phyloP scores from a whole-genome alignment of 116 monocot species.

The Dioscorea cayenensis region DNA sequence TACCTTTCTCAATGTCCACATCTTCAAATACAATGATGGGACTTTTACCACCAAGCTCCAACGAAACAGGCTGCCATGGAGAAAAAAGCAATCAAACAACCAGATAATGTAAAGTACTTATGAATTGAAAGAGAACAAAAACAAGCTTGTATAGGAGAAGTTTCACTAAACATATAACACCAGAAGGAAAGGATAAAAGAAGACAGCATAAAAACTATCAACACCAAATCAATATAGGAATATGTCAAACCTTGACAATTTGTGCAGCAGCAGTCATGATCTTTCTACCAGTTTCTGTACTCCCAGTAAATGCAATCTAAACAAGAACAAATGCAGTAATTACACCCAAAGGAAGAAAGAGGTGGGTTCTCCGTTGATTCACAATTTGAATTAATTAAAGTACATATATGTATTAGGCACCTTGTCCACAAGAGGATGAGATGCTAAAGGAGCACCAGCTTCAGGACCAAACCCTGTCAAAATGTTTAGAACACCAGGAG shows the following conservation, averaged over 20 bases:
- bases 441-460: constrained; percentile 90
- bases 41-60: constrained; percentile 99
- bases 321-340: constrained; percentile 7
- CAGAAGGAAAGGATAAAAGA: not conserved
- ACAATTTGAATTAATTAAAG: not conserved
- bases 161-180: not conserved
- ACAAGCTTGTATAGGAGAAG: too few relatives aligned
- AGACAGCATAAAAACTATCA: not conserved
- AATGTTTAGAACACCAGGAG: constrained; percentile 92
- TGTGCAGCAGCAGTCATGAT: constrained; percentile 92
- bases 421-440: constrained; percentile 94
- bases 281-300: constrained; percentile 82
- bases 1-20: constrained; percentile 94
- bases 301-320: constrained; percentile 97
- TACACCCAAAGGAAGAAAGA: not conserved
- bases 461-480: constrained; percentile 90
- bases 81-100: constrained; percentile 1
- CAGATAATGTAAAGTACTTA: too few relatives aligned
- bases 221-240: not conserved
- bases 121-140: too few relatives aligned
- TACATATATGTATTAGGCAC: constrained; percentile 15
- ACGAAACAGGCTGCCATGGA: constrained; percentile 73
- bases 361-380: not conserved
- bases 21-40: constrained; percentile 96
- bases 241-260: constrained; percentile 63